Base-by-base conservation (phyloP, 495 filamentous ascomycete genomes). In the Hypoxylon perforatum region DNA sequence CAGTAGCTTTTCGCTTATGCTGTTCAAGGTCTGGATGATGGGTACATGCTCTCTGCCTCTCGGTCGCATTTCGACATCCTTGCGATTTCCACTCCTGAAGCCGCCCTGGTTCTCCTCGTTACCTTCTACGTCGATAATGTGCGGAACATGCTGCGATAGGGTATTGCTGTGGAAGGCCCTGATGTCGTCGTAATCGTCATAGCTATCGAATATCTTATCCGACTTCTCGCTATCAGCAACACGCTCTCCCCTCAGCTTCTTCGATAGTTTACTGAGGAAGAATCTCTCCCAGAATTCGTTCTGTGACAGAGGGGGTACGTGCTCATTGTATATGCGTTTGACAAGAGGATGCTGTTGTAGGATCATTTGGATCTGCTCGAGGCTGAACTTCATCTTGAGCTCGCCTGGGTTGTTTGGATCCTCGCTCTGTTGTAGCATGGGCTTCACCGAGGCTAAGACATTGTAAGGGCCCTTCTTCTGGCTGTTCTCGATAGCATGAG, bases 271-370 rank as follows among this genome's bases (percentile, higher is more conserved):
- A 73, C 91, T 94, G 67, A 90, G 85, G 78, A 99, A 98, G 76
- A 99, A 99, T 41, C 91, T 84, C 11, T 87, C 88, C 94, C 94
- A 98, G 74, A 98, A 99, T 23, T 90, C 87, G 55, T 84, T 82
- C 71, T 96, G 91, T 41, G 79, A 85, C 22, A 97, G 72, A 60
- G 91, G 91, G 3, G 95, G 96, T 5, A 97, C 93, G 69, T 91
- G 92, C 67, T 97, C 93, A 69, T 98, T 93, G 73, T 96, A 99
- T 7, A 95, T 93, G 10, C 87, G 86, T 73, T 91, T 91, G 50
- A 98, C 91, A 8, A 99, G 82, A 10, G 95, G 92, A 76, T 99
- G 93, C 74, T 97, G 94, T 47, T 86, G 86, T 75, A 99, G 94
- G 56, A 99, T 95, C 59, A 96, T 85, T 71, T 92, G 88, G 56